Base-by-base conservation (phyloP, 2,329 filamentous ascomycete genomes). In the Microcyclospora tardicrescens region DNA sequence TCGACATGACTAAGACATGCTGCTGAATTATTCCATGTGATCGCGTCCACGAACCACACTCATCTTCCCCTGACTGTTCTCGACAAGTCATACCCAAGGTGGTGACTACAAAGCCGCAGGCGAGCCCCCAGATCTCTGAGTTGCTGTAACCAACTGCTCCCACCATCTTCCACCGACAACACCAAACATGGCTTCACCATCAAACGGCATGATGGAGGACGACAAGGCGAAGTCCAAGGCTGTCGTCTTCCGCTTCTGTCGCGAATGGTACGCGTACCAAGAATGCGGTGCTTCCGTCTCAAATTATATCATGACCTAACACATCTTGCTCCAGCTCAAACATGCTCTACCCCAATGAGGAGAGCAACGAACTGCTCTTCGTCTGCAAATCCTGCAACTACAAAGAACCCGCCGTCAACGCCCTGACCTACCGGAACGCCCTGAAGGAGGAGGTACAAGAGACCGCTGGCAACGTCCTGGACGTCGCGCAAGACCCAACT, bases 401-500 rank as follows among this genome's bases (percentile, higher is more conserved):
- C 66, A 84, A 81, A 54, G 86, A 94, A 60, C 77, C 81, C 47
- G 87, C 89, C 27, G 77, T 77, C 44, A 89, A 85, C 15, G 80
- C 84, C 44, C 96, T 91, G 64, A 85, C 96, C 56, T 98, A 91
- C 69, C 84, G 93, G 61, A 93, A 96, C 64, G 77, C 89, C 51
- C 78, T 98, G 54, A 85, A 85, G 65, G 93, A 81, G 59, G 82
- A 84, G 43, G 83, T 89, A 16, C 86, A 87, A 56, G 91, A 95
- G 66, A 96, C 89, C 31, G 89, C 91, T 42, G 91, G 93, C 66
- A 89, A 96, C 55, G 95, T 89, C 45, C 85, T 93, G 64, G 93
- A 98, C 66, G 87, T 98, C 56, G 85, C 81, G 59, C 87, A 84
- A 58, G 91, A 98, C 74, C 91, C 91, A 65, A 98, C 93, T 78